These are phyloP conservation scores for Talaromyces proteolyticus DNA, from an alignment of 495 filamentous ascomycete genomes.

Conservation along the genomic window DNA sequence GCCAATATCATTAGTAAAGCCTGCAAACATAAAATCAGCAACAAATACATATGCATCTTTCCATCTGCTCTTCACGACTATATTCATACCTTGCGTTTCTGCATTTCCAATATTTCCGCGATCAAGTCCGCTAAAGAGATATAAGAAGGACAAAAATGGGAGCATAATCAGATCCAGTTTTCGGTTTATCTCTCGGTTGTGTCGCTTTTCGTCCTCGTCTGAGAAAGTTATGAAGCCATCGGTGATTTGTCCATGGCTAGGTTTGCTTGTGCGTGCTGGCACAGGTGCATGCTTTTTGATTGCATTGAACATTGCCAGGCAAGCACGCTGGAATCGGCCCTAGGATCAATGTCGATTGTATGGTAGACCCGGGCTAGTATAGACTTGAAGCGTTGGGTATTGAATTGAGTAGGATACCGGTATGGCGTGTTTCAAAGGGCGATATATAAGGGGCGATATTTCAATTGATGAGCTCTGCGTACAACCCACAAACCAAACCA, in stretches of 20 bases:
- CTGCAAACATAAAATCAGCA: constrained; percentile 10
- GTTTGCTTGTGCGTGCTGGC: background rate
- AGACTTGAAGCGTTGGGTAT: too few species aligned
- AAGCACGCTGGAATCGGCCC: too few species aligned
- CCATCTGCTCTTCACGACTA: too few species aligned
- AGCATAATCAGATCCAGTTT: constrained; percentile 42
- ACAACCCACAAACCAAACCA: too few species aligned
- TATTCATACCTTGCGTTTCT: constrained; percentile 20
- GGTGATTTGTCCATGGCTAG: background rate
- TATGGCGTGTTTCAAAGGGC: too few species aligned
- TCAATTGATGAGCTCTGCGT: too few species aligned
- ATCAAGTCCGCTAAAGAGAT: constrained; percentile 48
- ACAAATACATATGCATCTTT: too few species aligned
- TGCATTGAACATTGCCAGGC: too few species aligned
- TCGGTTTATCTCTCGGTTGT: constrained; percentile 9
- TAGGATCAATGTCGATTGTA: too few species aligned
- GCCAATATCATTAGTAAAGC: constrained; percentile 43
- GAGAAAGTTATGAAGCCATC: constrained; percentile 3
- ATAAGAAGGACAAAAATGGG: constrained; percentile 45
- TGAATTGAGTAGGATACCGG: too few species aligned
- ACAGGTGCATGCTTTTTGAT: too few species aligned
- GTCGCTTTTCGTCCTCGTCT: constrained; percentile 6
- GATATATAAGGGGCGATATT: too few species aligned
- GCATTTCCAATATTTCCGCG: constrained; percentile 49
- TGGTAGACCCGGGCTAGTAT: background rate